phyloP scores from a whole-genome alignment of 2,329 filamentous ascomycete genomes.

The Bipolaris sorokiniana region DNA sequence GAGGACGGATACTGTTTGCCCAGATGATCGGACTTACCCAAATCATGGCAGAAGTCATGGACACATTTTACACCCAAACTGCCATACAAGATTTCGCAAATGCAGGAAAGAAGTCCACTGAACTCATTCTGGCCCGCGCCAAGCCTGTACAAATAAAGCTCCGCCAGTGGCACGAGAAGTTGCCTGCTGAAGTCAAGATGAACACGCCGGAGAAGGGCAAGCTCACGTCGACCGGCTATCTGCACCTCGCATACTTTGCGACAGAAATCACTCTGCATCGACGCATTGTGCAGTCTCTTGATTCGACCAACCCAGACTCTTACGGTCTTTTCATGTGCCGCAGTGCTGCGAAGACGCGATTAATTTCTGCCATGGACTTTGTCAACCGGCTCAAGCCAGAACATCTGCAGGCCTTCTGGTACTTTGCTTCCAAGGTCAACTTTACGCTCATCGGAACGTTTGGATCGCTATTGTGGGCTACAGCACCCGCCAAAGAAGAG shows the following conservation, averaged over 20 bases:
- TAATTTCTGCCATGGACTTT: conserved; percentile 97
- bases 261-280: conserved; percentile 93
- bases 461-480: conserved; percentile 86
- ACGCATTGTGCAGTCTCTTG: conserved; percentile 83
- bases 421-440: conserved; percentile 84
- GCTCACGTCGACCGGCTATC: conserved; percentile 62
- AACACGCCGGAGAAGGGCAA: conserved; percentile 57
- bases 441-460: conserved; percentile 96
- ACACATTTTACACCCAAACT: conserved; percentile 80
- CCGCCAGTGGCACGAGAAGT: conserved; percentile 78
- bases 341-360: conserved; percentile 87
- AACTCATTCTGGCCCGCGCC: conserved; percentile 74
- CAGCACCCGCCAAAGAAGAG: conserved; percentile 84
- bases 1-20: conserved; percentile 72
- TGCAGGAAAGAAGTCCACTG: conserved; percentile 72
- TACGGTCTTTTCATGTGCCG: conserved; percentile 93
- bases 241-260: conserved; percentile 91
- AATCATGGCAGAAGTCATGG: conserved; percentile 79
- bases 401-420: conserved; percentile 92
- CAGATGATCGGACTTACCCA: conserved; percentile 78
- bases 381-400: conserved; percentile 88
- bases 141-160: conserved; percentile 84
- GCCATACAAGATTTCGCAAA: conserved; percentile 73
- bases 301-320: conserved; percentile 64
- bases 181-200: conserved; percentile 70